Evolutionary conservation across 176 grass and related monocot species (phyloP), one percentile per base, ranked within the genome.

Genomic region (Aegilops speltoides): DNA sequence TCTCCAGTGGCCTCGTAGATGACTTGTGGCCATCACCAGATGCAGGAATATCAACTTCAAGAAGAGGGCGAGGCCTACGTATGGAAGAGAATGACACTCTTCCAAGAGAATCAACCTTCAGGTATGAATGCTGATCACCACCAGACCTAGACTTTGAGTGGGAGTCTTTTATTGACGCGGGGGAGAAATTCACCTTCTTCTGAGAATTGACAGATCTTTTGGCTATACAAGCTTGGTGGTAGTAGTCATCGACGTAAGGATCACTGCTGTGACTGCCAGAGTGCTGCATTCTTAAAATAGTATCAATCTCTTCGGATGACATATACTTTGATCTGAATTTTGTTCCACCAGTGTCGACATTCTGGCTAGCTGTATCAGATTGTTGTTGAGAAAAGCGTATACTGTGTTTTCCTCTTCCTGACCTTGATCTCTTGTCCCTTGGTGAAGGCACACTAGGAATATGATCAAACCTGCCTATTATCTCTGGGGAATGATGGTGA

Each of bases 221-320:
- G 63, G 92, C 93, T 78, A 96, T 88, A 86, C 97, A 93, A 82
- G 97, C 94, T 89, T 96, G 97, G 62, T 99, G 90, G 45, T 96
- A 99, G 74, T 98, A 98, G 41, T 98, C 97, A 79, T 85, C 89
- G 11, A 88, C 75, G 25, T 98, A 98, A 73, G 97, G 89, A 91
- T 98, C 94, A 80, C 68, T 98, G 82, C 76, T 91, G 80, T 98
- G 93, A 80, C 80, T 89, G 67, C 54, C 87, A 46, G 90, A 88
- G 80, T 94, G 92, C 57, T 96, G 97, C 90, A 96, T 94, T 90
- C 84, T 96, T 60, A 98, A 94, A 70, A 96, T 93, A 87, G 48
- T 91, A 86, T 96, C 94, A 74, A 98, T 96, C 83, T 98, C 97
- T 90, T 96, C 94, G 17, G 97, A 69, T 83, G 97, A 94, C 97